Evolutionary conservation across 371 early-diverging fungal species (phyloP).

Genomic region (Paramicrosporidium saccamoebae): DNA sequence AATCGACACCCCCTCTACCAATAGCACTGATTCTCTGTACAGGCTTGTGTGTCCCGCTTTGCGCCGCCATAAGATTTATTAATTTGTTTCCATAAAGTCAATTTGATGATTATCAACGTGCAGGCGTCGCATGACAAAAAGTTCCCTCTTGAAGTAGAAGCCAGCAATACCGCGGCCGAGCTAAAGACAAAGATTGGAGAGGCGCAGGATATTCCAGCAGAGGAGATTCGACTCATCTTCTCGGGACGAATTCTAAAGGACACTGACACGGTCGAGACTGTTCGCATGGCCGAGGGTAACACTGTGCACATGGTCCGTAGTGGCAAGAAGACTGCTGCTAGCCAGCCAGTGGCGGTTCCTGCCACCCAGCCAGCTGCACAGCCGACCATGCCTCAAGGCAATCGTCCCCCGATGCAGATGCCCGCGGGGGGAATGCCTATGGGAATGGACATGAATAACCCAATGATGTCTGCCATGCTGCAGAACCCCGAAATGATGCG

Average conservation of each 20-base stretch:
- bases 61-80: too few species aligned
- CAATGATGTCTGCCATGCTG: neutral
- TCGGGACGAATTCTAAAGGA: conserved; percentile 81
- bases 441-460: neutral
- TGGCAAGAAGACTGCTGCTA: conserved; percentile 4
- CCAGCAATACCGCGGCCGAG: conserved; percentile 18
- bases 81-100: too few species aligned
- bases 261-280: conserved; percentile 25
- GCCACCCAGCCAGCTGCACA: conserved; percentile 2
- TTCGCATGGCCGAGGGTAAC: conserved; percentile 39
- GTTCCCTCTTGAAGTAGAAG: conserved; percentile 23
- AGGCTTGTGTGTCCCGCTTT: too few species aligned
- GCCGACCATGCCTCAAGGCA: neutral
- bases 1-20: too few species aligned
- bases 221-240: conserved; percentile 58
- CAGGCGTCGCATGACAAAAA: conserved; percentile 52
- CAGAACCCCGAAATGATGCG: conserved; percentile 10
- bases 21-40: too few species aligned
- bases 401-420: conserved; percentile 3
- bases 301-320: conserved; percentile 53
- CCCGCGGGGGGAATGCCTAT: conserved; percentile 3
- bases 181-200: conserved; percentile 40
- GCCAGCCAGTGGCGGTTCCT: conserved; percentile 1
- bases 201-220: conserved; percentile 25
- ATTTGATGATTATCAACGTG: conserved; percentile 28